These are phyloP conservation scores for Tilletia walkeri DNA, from an alignment of 1,284 basidiomycete species.

Conservation along the genomic window DNA sequence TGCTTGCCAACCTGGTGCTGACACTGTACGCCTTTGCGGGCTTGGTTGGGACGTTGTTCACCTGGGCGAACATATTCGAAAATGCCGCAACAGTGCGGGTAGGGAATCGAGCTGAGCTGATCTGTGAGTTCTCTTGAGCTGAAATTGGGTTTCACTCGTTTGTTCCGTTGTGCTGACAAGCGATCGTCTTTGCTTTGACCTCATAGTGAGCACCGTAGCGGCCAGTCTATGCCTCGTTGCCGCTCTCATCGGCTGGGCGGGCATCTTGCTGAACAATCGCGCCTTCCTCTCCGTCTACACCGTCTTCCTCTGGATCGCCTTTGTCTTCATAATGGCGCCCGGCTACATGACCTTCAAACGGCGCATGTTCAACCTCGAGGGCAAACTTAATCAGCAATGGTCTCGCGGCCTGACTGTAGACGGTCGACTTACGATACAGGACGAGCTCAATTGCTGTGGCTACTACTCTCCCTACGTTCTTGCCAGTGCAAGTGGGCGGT, in stretches of 20 bases:
- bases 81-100: constrained; percentile 66
- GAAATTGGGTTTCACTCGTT: not conserved
- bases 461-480: constrained; percentile 68
- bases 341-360: constrained; percentile 71
- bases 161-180: not conserved
- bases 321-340: constrained; percentile 66
- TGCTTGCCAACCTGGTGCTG: constrained; percentile 12
- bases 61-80: constrained; percentile 68
- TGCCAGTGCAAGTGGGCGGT: constrained; percentile 65
- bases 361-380: constrained; percentile 69
- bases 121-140: constrained; percentile 55
- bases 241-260: constrained; percentile 67
- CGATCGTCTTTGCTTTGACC: not conserved
- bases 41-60: constrained; percentile 64
- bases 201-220: constrained; percentile 65
- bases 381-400: constrained; percentile 71
- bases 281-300: constrained; percentile 71
- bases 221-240: constrained; percentile 65
- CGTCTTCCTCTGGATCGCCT: constrained; percentile 68
- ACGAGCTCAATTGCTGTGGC: constrained; percentile 68
- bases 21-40: constrained; percentile 62
- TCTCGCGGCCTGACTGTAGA: constrained; percentile 62
- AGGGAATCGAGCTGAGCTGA: constrained; percentile 65
- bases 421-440: constrained; percentile 66
- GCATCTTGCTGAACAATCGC: constrained; percentile 71